These are phyloP conservation scores for Penicillium soppii DNA, from an alignment of 495 filamentous ascomycete species.

Conservation along the genomic window DNA sequence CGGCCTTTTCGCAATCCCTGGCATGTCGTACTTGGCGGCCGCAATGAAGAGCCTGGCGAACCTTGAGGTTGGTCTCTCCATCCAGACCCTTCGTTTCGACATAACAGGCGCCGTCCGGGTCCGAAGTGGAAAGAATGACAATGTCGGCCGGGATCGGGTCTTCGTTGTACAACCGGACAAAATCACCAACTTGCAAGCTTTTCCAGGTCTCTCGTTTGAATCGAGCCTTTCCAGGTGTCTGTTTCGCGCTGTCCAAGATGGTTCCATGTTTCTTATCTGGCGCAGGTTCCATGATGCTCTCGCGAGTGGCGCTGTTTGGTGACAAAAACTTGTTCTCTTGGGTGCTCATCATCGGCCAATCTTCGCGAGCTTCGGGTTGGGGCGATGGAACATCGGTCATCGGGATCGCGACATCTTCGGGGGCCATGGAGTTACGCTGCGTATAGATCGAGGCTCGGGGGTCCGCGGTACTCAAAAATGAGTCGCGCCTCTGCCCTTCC, in stretches of 20 bases:
- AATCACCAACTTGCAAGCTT: constrained; percentile 92
- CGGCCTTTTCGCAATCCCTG: constrained; percentile 81
- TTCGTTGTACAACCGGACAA: constrained; percentile 93
- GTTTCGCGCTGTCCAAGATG: constrained; percentile 60
- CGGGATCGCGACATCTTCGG: constrained; percentile 64
- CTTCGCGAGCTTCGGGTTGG: constrained; percentile 51
- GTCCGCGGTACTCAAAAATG: constrained; percentile 60
- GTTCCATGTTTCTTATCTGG: constrained; percentile 57
- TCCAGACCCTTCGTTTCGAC: constrained; percentile 98
- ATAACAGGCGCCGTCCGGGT: constrained; percentile 92
- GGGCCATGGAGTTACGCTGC: constrained; percentile 54
- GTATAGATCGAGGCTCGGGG: constrained; percentile 62
- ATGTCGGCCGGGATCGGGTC: constrained; percentile 95
- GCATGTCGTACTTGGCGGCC: constrained; percentile 84
- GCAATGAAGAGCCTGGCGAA: constrained; percentile 86
- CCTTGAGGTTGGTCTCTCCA: constrained; percentile 97
- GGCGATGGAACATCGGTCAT: constrained; percentile 96
- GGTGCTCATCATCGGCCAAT: constrained; percentile 31
- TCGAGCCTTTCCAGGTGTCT: constrained; percentile 60
- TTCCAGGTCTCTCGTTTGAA: constrained; percentile 97
- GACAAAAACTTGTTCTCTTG: constrained; percentile 30
- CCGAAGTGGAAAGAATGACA: constrained; percentile 93
- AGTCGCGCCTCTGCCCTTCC: constrained; percentile 55
- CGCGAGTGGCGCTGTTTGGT: constrained; percentile 33
- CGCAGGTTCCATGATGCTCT: constrained; percentile 27